phyloP scores from a whole-genome alignment of 108 stramenopile species.

The Nitzschia sp. region DNA sequence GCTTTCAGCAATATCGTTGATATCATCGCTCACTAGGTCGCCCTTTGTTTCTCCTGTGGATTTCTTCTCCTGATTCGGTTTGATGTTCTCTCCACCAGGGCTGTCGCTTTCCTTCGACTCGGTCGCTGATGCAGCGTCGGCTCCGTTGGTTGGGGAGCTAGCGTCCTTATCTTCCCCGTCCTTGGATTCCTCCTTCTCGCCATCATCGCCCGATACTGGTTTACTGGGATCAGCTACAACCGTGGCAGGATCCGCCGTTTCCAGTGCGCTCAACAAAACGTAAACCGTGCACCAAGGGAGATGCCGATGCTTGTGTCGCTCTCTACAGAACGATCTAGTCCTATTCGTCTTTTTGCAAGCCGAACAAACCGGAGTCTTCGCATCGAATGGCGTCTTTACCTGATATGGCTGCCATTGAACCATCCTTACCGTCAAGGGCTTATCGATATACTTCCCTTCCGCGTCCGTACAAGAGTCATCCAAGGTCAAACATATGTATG shows the following conservation, averaged over 20 bases:
- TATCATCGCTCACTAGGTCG: slow-evolving; percentile 53
- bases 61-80: slow-evolving; percentile 9
- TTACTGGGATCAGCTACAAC: slow-evolving; percentile 51
- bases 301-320: slow-evolving; percentile 61
- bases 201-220: slow-evolving; percentile 12
- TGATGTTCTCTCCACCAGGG: slow-evolving; percentile 20
- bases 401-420: slow-evolving; percentile 60
- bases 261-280: slow-evolving; percentile 48
- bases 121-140: slow-evolving; percentile 13
- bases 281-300: slow-evolving; percentile 82
- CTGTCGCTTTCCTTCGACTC: slow-evolving; percentile 9
- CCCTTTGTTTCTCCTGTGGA: background rate
- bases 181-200: slow-evolving; percentile 5
- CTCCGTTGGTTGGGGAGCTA: background rate
- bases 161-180: slow-evolving; percentile 9
- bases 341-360: slow-evolving; percentile 77
- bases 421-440: slow-evolving; percentile 61
- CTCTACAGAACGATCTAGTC: slow-evolving; percentile 65
- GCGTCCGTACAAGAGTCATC: slow-evolving; percentile 67
- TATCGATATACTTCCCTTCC: slow-evolving; percentile 59
- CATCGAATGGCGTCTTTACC: slow-evolving; percentile 43
- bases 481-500: slow-evolving; percentile 79
- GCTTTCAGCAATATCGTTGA: slow-evolving; percentile 62
- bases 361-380: slow-evolving; percentile 68
- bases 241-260: slow-evolving; percentile 48